Conservation (phyloP, 345 rosid species). For the Combretum micranthum region DNA sequence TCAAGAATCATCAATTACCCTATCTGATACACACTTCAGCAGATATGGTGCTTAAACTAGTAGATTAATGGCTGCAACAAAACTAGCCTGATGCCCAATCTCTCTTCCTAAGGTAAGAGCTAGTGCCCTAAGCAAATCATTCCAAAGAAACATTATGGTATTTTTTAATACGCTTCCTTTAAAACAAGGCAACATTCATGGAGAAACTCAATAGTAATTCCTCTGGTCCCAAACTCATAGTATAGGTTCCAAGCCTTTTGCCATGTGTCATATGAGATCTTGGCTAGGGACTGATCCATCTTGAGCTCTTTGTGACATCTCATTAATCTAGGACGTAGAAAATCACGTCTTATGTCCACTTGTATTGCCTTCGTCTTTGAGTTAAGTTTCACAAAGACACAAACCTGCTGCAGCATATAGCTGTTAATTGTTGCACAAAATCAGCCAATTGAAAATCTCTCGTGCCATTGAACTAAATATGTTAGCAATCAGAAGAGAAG, state of each 20-base stretch:
- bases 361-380: constrained; percentile 24
- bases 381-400: constrained; percentile 42
- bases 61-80: constrained; percentile 64
- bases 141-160: constrained; percentile 48
- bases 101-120: constrained; percentile 48
- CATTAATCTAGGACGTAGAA: constrained; percentile 42
- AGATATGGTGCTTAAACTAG: constrained; percentile 83
- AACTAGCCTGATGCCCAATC: constrained; percentile 30
- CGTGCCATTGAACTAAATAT: no score
- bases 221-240: constrained; percentile 77
- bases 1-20: constrained; percentile 86
- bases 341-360: constrained; percentile 20
- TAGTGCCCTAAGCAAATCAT: constrained; percentile 62
- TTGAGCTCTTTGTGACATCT: constrained; percentile 76
- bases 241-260: constrained; percentile 56
- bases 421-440: not conserved
- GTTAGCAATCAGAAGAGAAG: no score
- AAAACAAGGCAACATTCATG: constrained; percentile 33
- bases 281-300: constrained; percentile 35
- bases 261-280: constrained; percentile 47
- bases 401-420: constrained; percentile 36
- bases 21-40: constrained; percentile 82
- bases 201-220: constrained; percentile 48
- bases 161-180: constrained; percentile 34
- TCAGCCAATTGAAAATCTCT: not conserved